Evolutionary conservation across 1,284 basidiomycete species (phyloP), one percentile per base, ranked within the genome.

Genomic region (Ustilago xerochloae): DNA sequence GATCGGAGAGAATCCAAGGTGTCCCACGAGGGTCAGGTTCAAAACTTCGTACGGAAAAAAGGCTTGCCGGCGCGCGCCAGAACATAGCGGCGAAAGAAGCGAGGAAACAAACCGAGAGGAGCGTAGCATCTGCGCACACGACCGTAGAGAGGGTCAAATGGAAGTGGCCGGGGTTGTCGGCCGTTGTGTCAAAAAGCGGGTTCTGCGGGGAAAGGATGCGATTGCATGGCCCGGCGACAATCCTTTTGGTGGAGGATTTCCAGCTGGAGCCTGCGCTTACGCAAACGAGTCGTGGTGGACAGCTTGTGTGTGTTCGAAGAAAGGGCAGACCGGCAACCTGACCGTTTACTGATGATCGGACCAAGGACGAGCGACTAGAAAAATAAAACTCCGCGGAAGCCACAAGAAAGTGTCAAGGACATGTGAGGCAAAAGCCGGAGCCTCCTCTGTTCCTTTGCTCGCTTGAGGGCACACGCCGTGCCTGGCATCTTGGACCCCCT

Each of bases 91-190:
- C 20, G n/a, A 16, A 43, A 26, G 22, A 24, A 24, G 41, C 41
- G 41, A 43, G 41, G 22, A 43, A 24, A 6, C 13, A 10, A 43
- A 43, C 22, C 41, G 24, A 43, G 12, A 13, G 24, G n/a, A n/a
- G n/a, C n/a, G n/a, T n/a, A n/a, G n/a, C n/a, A n/a, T n/a, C n/a
- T n/a, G n/a, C n/a, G n/a, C n/a, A n/a, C n/a, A n/a, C n/a, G n/a
- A n/a, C n/a, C n/a, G n/a, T n/a, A n/a, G n/a, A n/a, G n/a, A n/a
- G n/a, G n/a, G n/a, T n/a, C n/a, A n/a, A n/a, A n/a, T n/a, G n/a
- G n/a, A n/a, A n/a, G n/a, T n/a, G n/a, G n/a, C n/a, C 41, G 41
- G 41, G 41, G 41, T 24, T 43, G 41, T 43, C 24, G 41, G 41
- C 26, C 41, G 20, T 43, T 13, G 32, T 12, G 6, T 6, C 15